Percentiles rank a stretch among this genome's conserved stretches.
Evolutionary conservation across 208 protist genomes (phyloP).

Genomic region (Leishmania tropica): DNA sequence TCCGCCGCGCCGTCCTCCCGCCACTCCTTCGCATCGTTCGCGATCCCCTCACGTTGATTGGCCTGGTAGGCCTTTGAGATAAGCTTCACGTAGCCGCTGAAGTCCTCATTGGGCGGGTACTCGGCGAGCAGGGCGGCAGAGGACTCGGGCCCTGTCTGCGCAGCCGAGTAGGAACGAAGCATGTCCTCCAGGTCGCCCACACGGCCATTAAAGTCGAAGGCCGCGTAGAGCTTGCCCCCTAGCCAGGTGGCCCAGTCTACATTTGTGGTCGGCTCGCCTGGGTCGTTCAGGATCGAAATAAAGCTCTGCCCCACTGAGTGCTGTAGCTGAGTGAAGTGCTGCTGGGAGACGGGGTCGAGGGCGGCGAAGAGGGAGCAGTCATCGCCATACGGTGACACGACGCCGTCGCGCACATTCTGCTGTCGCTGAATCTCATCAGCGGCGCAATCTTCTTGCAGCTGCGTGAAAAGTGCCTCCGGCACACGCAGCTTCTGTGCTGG

Average conservation of each 20-base stretch:
- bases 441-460: conserved; percentile 49
- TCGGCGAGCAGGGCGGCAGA: conserved; percentile 47
- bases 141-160: conserved; percentile 36
- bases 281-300: conserved; percentile 91
- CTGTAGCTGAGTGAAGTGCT: conserved; percentile 74
- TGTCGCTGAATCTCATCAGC: conserved; percentile 27
- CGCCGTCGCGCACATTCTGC: background rate
- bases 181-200: conserved; percentile 29
- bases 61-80: conserved; percentile 67
- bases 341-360: conserved; percentile 66
- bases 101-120: conserved; percentile 49
- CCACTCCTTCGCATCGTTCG: conserved; percentile 31
- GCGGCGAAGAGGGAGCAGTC: conserved; percentile 45
- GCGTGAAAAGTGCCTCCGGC: conserved; percentile 35
- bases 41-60: conserved; percentile 59
- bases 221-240: conserved; percentile 63
- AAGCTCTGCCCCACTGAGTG: conserved; percentile 88
- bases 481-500: conserved; percentile 26
- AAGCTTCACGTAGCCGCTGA: conserved; percentile 68
- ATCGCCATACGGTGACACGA: conserved; percentile 17
- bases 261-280: conserved; percentile 35
- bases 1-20: conserved; percentile 12
- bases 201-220: conserved; percentile 59
- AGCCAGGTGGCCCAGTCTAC: conserved; percentile 72
- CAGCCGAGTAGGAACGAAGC: conserved; percentile 16